Evolutionary conservation across 441 rosid genomes (phyloP).

Genomic region (Omphalea diandra): DNA sequence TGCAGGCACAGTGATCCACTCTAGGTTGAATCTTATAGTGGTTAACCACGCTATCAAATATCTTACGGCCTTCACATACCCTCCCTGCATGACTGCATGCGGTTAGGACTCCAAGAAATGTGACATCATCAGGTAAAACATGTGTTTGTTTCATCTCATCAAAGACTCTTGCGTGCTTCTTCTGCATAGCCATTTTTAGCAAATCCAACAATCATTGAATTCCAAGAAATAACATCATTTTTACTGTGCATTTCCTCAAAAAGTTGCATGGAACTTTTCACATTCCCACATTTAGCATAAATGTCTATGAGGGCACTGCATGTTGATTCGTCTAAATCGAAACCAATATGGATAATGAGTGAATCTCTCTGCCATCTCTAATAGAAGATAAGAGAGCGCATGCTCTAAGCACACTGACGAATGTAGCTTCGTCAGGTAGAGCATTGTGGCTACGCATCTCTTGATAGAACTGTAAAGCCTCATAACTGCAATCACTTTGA

Average conservation of each 20-base stretch:
- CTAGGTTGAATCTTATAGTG: slow-evolving; percentile 58
- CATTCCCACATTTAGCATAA: slow-evolving; percentile 94
- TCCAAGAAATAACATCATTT: slow-evolving; percentile 73
- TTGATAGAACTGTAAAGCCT: slow-evolving; percentile 58
- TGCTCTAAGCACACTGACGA: slow-evolving; percentile 78
- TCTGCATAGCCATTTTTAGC: slow-evolving; percentile 88
- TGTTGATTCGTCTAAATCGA: slow-evolving; percentile 64
- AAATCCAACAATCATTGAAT: slow-evolving; percentile 84
- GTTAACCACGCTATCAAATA: slow-evolving; percentile 62
- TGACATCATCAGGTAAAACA: slow-evolving; percentile 71
- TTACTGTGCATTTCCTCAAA: slow-evolving; percentile 55
- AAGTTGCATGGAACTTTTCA: slow-evolving; percentile 56
- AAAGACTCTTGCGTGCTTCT: slow-evolving; percentile 64
- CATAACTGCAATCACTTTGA: slow-evolving; percentile 63
- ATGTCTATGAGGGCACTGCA: slow-evolving; percentile 80
- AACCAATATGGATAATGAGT: slow-evolving; percentile 66
- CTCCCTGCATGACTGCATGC: slow-evolving; percentile 95
- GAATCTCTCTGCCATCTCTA: slow-evolving; percentile 62
- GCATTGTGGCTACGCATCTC: slow-evolving; percentile 59
- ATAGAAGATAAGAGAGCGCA: slow-evolving; percentile 65
- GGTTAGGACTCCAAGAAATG: slow-evolving; percentile 89
- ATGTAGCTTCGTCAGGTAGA: slow-evolving; percentile 86
- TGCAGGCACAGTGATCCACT: slow-evolving; percentile 80
- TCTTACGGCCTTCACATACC: slow-evolving; percentile 60
- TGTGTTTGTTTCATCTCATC: slow-evolving; percentile 54